A percentile compares a stretch with the other conserved stretches of the same genome.
phyloP scores from a whole-genome alignment of 225 moss, liverwort and hornwort genomes.

The Takakia lepidozioides region DNA sequence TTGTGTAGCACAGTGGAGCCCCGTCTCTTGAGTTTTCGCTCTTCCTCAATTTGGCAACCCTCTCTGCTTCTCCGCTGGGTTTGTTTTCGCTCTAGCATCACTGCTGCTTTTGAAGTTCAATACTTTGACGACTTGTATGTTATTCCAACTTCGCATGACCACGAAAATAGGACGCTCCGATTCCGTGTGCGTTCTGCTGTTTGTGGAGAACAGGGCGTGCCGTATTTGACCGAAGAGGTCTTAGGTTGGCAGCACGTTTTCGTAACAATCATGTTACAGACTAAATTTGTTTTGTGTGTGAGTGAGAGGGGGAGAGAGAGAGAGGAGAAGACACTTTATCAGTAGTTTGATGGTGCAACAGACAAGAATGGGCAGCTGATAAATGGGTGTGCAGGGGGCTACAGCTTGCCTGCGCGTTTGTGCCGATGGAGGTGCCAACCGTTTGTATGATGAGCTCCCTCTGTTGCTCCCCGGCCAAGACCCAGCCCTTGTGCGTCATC shows the following conservation, averaged over 20 bases:
- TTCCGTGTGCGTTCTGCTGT: no score
- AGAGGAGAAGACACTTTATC: not conserved
- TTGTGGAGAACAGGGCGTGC: no score
- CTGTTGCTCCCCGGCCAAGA: constrained; percentile 25
- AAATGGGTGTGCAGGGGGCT: constrained; percentile 15
- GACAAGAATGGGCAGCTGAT: no score
- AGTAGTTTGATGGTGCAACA: not conserved
- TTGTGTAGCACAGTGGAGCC: no score
- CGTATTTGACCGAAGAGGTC: no score
- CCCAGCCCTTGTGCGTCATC: constrained; percentile 24
- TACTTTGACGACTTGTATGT: no score
- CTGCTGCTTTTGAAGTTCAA: no score
- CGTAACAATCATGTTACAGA: no score
- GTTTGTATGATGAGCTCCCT: constrained; percentile 69
- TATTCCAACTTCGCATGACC: not conserved
- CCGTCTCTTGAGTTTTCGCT: no score
- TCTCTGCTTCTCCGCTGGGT: not conserved
- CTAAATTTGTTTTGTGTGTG: no score
- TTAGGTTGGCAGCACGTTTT: no score
- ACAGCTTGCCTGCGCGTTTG: constrained; percentile 72
- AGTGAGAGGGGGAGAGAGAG: constrained; percentile 1
- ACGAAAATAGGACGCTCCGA: no score
- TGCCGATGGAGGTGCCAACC: constrained; percentile 98
- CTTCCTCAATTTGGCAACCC: not conserved
- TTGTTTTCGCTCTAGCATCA: not conserved